Conservation (phyloP, 2,329 filamentous ascomycete genomes). For the Penicillium verrucosum region DNA sequence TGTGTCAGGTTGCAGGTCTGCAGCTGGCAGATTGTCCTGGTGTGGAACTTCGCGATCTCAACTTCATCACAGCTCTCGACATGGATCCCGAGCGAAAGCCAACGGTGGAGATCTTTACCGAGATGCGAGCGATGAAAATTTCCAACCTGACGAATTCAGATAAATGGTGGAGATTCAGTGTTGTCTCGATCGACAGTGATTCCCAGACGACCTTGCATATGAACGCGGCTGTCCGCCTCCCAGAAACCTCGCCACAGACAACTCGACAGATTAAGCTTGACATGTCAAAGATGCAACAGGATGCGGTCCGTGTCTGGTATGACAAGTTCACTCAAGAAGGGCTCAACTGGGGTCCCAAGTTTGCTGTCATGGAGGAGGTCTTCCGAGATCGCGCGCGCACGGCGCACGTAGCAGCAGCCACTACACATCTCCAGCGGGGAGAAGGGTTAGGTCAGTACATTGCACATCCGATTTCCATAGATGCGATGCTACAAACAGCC, state of each 20-base stretch:
- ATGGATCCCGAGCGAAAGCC: not conserved
- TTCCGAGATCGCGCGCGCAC: not conserved
- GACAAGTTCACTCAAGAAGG: conserved; percentile 2
- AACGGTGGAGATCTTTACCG: not conserved
- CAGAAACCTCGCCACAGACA: not conserved
- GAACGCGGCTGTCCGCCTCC: not conserved
- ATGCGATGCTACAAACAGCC: not conserved
- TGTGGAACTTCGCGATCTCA: not conserved
- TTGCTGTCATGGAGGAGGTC: conserved; percentile 1
- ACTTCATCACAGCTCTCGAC: not conserved
- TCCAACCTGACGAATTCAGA: not conserved
- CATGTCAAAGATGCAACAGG: not conserved
- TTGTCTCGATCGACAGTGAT: not conserved
- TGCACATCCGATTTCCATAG: not conserved
- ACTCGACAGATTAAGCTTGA: not conserved
- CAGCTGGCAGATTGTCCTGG: not conserved
- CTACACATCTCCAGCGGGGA: not conserved
- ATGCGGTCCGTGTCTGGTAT: conserved; percentile 6
- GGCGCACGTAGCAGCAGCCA: not conserved
- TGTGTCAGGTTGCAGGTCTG: not conserved
- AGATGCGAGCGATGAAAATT: not conserved
- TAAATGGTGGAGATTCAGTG: not conserved
- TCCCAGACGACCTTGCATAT: not conserved
- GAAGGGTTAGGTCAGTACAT: not conserved
- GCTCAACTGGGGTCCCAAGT: conserved; percentile 5